Percentiles rank a stretch among this genome's conserved stretches.
Evolutionary conservation across 1,284 basidiomycete genomes (phyloP).

Genomic region (Pterulicium gracile): DNA sequence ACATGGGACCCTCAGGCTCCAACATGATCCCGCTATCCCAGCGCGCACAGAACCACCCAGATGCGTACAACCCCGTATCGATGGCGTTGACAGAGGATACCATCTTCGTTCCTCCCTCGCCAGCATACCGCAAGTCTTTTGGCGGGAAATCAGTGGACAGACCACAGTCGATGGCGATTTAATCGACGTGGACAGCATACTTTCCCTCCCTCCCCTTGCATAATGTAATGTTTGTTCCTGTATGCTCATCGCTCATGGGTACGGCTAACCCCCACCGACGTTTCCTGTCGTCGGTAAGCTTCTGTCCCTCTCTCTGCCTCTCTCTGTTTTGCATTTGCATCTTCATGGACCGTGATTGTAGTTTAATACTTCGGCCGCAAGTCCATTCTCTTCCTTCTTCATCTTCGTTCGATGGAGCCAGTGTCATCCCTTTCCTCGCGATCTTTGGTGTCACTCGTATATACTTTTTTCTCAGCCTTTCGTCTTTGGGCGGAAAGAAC

Average conservation of each 20-base stretch:
- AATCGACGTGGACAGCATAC: neutral
- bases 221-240: slow-evolving; percentile 8
- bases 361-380: slow-evolving; percentile 12
- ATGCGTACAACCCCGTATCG: slow-evolving; percentile 59
- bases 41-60: slow-evolving; percentile 19
- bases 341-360: slow-evolving; percentile 4
- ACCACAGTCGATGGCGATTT: slow-evolving; percentile 1
- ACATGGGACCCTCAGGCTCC: neutral
- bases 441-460: neutral
- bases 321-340: slow-evolving; percentile 16
- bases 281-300: slow-evolving; percentile 5
- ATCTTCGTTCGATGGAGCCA: neutral
- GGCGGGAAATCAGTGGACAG: neutral
- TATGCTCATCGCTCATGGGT: slow-evolving; percentile 8
- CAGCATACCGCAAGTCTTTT: slow-evolving; percentile 1
- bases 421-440: slow-evolving; percentile 3
- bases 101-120: slow-evolving; percentile 16
- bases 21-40: slow-evolving; percentile 7
- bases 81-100: slow-evolving; percentile 54
- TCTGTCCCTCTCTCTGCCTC: too few species aligned
- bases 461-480: neutral
- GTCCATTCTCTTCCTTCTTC: slow-evolving; percentile 6
- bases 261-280: slow-evolving; percentile 9
- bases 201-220: neutral
- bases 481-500: neutral